Evolutionary conservation across 73 alveolate species (phyloP), one percentile per base, ranked within the genome.

Genomic region (Urostyla sp.): DNA sequence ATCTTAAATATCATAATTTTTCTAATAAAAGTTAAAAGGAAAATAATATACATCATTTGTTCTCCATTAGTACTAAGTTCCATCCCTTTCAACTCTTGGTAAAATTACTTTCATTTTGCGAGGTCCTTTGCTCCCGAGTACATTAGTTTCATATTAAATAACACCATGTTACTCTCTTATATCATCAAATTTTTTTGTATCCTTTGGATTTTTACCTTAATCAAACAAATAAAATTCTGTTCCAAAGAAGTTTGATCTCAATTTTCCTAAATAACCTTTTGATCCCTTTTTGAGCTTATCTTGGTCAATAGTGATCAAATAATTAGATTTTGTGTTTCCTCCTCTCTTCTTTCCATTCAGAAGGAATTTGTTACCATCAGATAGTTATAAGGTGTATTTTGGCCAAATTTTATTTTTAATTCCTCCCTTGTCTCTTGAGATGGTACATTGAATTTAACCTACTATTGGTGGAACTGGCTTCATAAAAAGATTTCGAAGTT

Each of bases 51-150:
- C 80, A 66, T 66, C 80, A 3, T 6, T 1, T 35, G 58, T 69
- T 21, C 50, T 48, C 72, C 55, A 48, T 40, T 48, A 53, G 56
- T 18, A 69, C 23, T 5, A 54, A 11, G 53, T 18, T 7, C 66
- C 40, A 48, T 69, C 84, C 34, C 69, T 43, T 21, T 27, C 4
- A 43, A 69, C 84, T 50, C 18, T 91, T 0, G 98, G 98, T 23
- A 91, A 18, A 18, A 94, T 32, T 16, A 91, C 92, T 54, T 81
- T 58, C 98, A 94, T 94, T 80, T 91, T 94, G 66, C 98, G 80
- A 10, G 98, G 98, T 21, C 98, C 98, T 81, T 90, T 94, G 4
- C 93, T 58, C 7, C 97, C 97, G 34, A 94, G 80, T n/a, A 94
- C 82, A 80, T 94, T 94, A 15, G 94, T 80, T 69, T 88, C 98